Evolutionary conservation across 305 asterid species (phyloP).

Genomic region (Fraxinus xanthoxyloides): DNA sequence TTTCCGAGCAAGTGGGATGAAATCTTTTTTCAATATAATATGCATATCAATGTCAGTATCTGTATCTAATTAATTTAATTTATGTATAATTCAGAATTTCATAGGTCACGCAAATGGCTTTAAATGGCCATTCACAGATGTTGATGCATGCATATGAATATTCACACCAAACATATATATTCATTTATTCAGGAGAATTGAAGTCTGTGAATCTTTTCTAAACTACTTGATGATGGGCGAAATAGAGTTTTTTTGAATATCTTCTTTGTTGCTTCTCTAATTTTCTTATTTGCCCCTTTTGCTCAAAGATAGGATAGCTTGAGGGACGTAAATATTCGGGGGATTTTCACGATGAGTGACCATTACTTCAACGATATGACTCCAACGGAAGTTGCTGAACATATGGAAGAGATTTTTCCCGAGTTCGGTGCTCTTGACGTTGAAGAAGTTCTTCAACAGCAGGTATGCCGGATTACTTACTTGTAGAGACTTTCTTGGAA

Average conservation of each 20-base stretch:
- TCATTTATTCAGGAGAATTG: background rate
- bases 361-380: slow-evolving; percentile 46
- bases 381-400: slow-evolving; percentile 68
- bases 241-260: background rate
- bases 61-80: background rate
- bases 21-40: slow-evolving; percentile 4
- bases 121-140: slow-evolving; percentile 5
- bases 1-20: background rate
- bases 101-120: slow-evolving; percentile 16
- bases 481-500: background rate
- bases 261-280: slow-evolving; percentile 13
- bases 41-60: background rate
- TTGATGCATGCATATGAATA: background rate
- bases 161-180: background rate
- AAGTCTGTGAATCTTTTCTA: background rate
- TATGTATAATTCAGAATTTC: slow-evolving; percentile 17
- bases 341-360: slow-evolving; percentile 25
- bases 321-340: background rate
- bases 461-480: slow-evolving; percentile 44
- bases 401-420: slow-evolving; percentile 63
- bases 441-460: slow-evolving; percentile 76
- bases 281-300: background rate
- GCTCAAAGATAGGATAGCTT: slow-evolving; percentile 11
- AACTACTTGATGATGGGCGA: background rate
- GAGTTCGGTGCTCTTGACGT: slow-evolving; percentile 67